Conservation (phyloP, 768 basidiomycete species). For the Boletus reticuloceps region DNA sequence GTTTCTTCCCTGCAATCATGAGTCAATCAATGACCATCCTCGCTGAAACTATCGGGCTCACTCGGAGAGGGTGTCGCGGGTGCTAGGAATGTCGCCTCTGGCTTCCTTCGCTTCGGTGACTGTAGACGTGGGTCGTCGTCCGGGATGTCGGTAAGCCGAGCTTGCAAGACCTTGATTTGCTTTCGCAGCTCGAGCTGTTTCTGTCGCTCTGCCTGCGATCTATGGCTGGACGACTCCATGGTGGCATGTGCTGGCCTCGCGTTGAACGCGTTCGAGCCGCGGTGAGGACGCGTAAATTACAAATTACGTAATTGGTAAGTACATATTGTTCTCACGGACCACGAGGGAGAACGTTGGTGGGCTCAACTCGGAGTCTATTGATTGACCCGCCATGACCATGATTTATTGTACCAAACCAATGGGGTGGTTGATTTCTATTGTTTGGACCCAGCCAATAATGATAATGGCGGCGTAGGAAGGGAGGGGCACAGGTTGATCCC, state of each 20-base stretch:
- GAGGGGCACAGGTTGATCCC: slow-evolving; percentile 14
- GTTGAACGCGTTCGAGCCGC: slow-evolving; percentile 18
- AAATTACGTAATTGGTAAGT: slow-evolving; percentile 19
- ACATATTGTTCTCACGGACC: slow-evolving; percentile 11
- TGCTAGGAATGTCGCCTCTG: slow-evolving; percentile 38
- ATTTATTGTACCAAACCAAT: slow-evolving; percentile 1
- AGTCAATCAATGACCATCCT: not conserved
- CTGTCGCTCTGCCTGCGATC: slow-evolving; percentile 35
- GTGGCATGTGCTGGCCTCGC: not conserved
- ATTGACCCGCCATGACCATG: not conserved
- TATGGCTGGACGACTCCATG: slow-evolving; percentile 58
- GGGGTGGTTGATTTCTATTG: not conserved
- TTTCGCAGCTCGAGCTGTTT: slow-evolving; percentile 49
- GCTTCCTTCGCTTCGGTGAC: slow-evolving; percentile 50
- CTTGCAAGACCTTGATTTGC: slow-evolving; percentile 56
- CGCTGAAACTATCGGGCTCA: slow-evolving; percentile 31
- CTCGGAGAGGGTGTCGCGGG: slow-evolving; percentile 66
- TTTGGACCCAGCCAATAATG: slow-evolving; percentile 8
- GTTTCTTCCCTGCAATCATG: slow-evolving; percentile 36
- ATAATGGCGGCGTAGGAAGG: slow-evolving; percentile 11
- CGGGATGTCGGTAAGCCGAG: slow-evolving; percentile 46
- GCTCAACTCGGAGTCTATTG: slow-evolving; percentile 8
- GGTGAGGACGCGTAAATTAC: slow-evolving; percentile 13
- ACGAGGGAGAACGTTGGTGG: no score
- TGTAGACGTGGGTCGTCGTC: slow-evolving; percentile 20